Evolutionary conservation across 2,329 filamentous ascomycete species (phyloP), one percentile per base, ranked within the genome.

Genomic region (Penicillium sp.): DNA sequence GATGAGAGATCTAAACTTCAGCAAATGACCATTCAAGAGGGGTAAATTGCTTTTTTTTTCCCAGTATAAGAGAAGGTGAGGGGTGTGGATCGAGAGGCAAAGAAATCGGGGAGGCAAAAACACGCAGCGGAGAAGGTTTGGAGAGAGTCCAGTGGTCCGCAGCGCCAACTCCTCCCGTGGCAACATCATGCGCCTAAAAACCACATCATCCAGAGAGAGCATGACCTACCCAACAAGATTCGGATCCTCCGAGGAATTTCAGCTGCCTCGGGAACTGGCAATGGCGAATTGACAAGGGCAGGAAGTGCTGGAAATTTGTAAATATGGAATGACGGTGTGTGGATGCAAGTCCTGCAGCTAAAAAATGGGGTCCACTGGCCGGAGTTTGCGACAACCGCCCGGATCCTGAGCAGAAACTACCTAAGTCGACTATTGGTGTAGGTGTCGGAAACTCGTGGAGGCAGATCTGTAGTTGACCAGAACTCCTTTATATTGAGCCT

Each of bases 271-370:
- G 24, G 49, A 40, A 14, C 9, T 13, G 36, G 22, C 35, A 22
- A 36, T 39, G 51, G 50, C 47, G 62, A 43, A 53, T 53, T 41
- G 40, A 24, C 11, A 18, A 39, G 19, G 19, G 40, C 22, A 27
- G 22, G 27, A 36, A 22, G 44, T 33, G 35, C 22, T 31, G 33
- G 56, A 52, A 61, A 51, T 22, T 31, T 31, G 31, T 56, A 35
- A 54, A 50, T 36, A 54, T 46, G 44, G 58, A 67, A 66, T 69
- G 69, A 71, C 69, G 68, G 69, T 71, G 43, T 46, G 68, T 70
- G 68, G 58, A 58, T 60, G 43, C 52, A 63, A 63, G 43, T 35
- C 47, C 55, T 63, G 56, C 61, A 66, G 60, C 56, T 61, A 59
- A 59, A 40, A 59, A 59, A 40, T 16, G 37, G 60, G 51, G 53